Conservation (phyloP, 1,284 basidiomycete genomes). For the Ceratobasidium papillatum region DNA sequence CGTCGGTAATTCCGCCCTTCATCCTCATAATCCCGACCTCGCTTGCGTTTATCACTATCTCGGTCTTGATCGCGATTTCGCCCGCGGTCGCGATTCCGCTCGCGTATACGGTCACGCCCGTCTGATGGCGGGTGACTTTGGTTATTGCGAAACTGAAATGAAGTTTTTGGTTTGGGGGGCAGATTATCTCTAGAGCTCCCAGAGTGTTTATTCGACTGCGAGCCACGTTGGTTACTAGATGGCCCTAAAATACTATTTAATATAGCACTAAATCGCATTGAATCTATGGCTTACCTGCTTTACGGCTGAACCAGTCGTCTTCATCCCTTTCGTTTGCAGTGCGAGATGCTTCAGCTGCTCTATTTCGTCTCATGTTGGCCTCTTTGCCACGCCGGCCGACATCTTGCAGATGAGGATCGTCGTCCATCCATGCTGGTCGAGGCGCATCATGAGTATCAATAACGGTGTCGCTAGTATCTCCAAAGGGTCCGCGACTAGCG, state of each 20-base stretch:
- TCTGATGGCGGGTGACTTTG: background rate
- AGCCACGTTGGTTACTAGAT: background rate
- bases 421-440: slow-evolving; percentile 30
- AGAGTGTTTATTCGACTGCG: background rate
- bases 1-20: slow-evolving; percentile 29
- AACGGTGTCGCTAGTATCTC: background rate
- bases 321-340: slow-evolving; percentile 12
- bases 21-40: slow-evolving; percentile 30
- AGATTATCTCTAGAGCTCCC: slow-evolving; percentile 1
- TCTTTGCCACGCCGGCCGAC: slow-evolving; percentile 33
- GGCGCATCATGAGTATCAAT: background rate
- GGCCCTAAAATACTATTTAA: background rate
- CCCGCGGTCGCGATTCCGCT: slow-evolving; percentile 13
- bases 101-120: slow-evolving; percentile 6
- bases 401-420: slow-evolving; percentile 34
- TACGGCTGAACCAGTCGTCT: slow-evolving; percentile 37
- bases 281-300: background rate
- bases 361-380: slow-evolving; percentile 29
- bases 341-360: slow-evolving; percentile 32
- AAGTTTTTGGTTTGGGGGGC: slow-evolving; percentile 23
- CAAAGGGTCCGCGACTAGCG: slow-evolving; percentile 34
- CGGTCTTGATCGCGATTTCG: slow-evolving; percentile 18
- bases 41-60: slow-evolving; percentile 26
- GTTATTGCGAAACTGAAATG: slow-evolving; percentile 10
- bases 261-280: background rate